A percentile compares a stretch with the other conserved stretches of the same genome.
Conservation (phyloP, 1,284 basidiomycete genomes). For the Ustilago trichophora region DNA sequence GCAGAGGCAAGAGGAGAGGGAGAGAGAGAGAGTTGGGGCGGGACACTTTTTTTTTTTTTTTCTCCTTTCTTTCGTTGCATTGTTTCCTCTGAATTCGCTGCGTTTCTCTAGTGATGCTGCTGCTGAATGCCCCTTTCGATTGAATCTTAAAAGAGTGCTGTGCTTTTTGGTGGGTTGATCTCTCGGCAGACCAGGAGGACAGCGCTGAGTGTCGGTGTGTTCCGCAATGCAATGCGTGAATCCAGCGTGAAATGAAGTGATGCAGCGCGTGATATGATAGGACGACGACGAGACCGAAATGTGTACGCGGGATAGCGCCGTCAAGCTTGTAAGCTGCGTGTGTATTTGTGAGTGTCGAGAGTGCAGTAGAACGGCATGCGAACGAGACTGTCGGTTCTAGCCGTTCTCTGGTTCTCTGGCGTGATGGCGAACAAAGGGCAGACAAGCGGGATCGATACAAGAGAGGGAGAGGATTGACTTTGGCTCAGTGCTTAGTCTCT, state of each 20-base stretch:
- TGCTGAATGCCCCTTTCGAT: neutral
- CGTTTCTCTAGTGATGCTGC: conserved; percentile 12
- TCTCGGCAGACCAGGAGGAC: conserved; percentile 3
- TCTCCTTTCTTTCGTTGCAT: neutral
- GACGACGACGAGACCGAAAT: neutral
- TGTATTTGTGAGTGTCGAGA: no score
- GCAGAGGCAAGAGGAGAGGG: neutral
- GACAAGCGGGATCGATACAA: no score
- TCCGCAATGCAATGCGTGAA: conserved; percentile 1
- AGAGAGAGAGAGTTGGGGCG: no score
- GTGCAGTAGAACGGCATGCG: no score
- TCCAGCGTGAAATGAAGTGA: conserved; percentile 9
- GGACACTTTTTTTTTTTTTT: neutral
- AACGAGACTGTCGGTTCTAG: no score
- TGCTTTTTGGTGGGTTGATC: conserved; percentile 30
- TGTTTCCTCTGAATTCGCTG: conserved; percentile 2
- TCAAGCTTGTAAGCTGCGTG: no score
- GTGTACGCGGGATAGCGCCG: conserved; percentile 18
- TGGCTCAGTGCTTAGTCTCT: no score
- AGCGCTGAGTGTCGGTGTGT: no score
- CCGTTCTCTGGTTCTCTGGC: no score
- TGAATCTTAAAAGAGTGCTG: no score
- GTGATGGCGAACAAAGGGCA: no score
- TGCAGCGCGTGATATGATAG: conserved; percentile 21
- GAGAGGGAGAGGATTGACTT: no score